A percentile compares a stretch with the other conserved stretches of the same genome.
These are phyloP conservation scores for Salmacisia buchloeana DNA, from an alignment of 1,284 basidiomycete genomes.

Conservation along the genomic window DNA sequence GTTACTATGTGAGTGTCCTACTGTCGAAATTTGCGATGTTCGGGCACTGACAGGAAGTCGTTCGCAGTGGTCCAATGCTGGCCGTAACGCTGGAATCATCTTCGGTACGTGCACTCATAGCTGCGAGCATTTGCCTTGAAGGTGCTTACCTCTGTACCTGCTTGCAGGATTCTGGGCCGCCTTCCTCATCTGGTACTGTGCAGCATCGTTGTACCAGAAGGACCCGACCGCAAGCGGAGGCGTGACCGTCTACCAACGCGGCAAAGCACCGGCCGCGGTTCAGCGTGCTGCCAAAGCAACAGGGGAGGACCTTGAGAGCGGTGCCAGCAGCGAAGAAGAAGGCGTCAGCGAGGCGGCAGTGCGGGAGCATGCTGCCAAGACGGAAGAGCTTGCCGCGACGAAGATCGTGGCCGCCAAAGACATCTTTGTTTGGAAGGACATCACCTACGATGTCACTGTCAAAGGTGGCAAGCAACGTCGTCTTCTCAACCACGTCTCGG, in stretches of 20 bases:
- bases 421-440: conserved; percentile 32
- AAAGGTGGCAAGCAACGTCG: conserved; percentile 29
- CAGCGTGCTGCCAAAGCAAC: conserved; percentile 2
- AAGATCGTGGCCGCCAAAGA: conserved; percentile 28
- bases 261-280: conserved; percentile 10
- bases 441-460: conserved; percentile 36
- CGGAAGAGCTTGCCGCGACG: conserved; percentile 8
- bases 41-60: neutral
- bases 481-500: conserved; percentile 52
- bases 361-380: neutral
- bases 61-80: conserved; percentile 10
- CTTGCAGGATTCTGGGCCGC: conserved; percentile 3
- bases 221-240: conserved; percentile 35
- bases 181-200: conserved; percentile 20
- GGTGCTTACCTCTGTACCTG: no score
- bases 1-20: conserved; percentile 17
- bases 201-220: conserved; percentile 33
- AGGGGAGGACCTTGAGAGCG: neutral
- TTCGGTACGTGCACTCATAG: no score
- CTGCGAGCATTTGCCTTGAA: no score
- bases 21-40: neutral
- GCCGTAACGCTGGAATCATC: conserved; percentile 38
- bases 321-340: neutral
- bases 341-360: neutral
- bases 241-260: conserved; percentile 38